phyloP scores from a whole-genome alignment of 306 rosid species.

The Albizia julibrissin region DNA sequence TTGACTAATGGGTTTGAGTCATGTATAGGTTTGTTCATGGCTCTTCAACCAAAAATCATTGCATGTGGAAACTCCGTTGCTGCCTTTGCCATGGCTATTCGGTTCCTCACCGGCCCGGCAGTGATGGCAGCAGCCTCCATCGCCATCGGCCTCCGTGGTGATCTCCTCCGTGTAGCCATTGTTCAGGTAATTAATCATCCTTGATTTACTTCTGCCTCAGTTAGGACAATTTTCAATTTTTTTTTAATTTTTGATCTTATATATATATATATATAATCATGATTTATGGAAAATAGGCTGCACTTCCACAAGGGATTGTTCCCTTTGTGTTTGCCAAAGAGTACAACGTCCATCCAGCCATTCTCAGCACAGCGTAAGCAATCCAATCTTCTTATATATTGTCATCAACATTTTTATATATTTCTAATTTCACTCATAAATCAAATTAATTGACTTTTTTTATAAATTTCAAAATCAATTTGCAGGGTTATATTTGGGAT shows the following conservation, averaged over 20 bases:
- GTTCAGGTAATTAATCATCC: slow-evolving; percentile 74
- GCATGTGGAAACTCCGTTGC: slow-evolving; percentile 98
- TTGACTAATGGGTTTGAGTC: slow-evolving; percentile 4
- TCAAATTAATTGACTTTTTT: neutral
- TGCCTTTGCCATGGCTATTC: slow-evolving; percentile 84
- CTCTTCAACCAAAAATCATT: slow-evolving; percentile 93
- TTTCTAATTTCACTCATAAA: neutral
- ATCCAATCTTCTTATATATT: neutral
- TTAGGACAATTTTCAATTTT: neutral
- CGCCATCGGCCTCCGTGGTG: slow-evolving; percentile 92
- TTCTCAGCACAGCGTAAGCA: slow-evolving; percentile 91
- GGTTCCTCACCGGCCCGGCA: slow-evolving; percentile 96
- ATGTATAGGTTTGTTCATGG: slow-evolving; percentile 86
- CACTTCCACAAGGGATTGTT: slow-evolving; percentile 98
- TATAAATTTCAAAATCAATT: neutral
- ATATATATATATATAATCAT: neutral
- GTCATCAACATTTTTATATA: neutral
- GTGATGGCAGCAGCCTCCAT: slow-evolving; percentile 96
- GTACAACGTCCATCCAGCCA: slow-evolving; percentile 94
- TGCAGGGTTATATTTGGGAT: slow-evolving; percentile 70
- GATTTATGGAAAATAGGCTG: slow-evolving; percentile 59
- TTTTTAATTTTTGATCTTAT: neutral
- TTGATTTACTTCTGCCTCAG: neutral
- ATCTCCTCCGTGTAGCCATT: slow-evolving; percentile 82
- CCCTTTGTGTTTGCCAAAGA: slow-evolving; percentile 98